Conservation (phyloP, 305 asterid genomes). For the Withania somnifera region DNA sequence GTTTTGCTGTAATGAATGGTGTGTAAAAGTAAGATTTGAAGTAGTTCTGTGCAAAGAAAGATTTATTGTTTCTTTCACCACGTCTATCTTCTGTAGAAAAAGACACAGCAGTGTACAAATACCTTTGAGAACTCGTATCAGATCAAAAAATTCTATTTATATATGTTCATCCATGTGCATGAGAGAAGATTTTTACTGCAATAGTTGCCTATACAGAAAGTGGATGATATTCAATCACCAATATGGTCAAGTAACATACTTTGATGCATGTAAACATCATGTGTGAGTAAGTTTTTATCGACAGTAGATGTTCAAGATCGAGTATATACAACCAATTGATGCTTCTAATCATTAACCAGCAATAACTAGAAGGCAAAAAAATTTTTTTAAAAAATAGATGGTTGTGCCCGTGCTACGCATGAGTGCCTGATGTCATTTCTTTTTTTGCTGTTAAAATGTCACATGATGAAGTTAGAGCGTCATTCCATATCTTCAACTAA, state of each 20-base stretch:
- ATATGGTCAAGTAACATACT: neutral
- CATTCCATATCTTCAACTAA: neutral
- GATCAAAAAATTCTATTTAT: neutral
- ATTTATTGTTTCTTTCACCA: constrained; percentile 12
- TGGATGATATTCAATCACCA: neutral
- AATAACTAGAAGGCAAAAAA: no score
- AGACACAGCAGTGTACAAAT: neutral
- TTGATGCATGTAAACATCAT: neutral
- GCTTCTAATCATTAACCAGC: no score
- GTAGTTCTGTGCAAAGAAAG: constrained; percentile 8
- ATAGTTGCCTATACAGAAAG: neutral
- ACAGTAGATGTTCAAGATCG: no score
- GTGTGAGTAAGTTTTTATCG: no score
- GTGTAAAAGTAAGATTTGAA: constrained; percentile 19
- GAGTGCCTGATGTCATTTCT: no score
- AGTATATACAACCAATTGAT: no score
- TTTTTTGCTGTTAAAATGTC: no score
- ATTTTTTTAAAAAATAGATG: no score
- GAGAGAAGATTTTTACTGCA: neutral
- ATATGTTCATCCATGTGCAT: neutral
- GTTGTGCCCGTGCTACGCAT: no score
- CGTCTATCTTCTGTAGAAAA: neutral
- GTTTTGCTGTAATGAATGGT: neutral
- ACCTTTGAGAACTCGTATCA: neutral
- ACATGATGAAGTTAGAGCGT: neutral